Evolutionary conservation across 345 rosid genomes (phyloP).

Genomic region (Eucalyptus guilfoylei): DNA sequence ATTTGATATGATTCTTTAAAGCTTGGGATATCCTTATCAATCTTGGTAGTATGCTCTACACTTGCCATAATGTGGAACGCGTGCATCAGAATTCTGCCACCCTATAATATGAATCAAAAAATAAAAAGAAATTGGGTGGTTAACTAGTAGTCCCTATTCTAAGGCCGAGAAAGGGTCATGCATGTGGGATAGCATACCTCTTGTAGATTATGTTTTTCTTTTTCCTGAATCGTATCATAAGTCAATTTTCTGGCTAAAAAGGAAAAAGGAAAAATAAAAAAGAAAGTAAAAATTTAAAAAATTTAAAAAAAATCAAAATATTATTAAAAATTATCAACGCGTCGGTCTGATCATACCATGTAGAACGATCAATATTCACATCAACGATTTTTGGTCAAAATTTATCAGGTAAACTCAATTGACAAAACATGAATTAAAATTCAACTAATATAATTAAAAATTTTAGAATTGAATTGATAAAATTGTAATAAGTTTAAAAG

Average conservation of each 20-base stretch:
- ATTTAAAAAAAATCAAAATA: too few species aligned
- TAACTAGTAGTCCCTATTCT: rapidly evolving
- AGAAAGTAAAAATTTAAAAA: too few species aligned
- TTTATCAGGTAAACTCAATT: rapidly evolving
- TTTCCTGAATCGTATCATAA: rapidly evolving
- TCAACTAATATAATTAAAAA: too few species aligned
- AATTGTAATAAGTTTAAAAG: too few species aligned
- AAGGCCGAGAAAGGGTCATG: not conserved
- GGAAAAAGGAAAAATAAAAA: too few species aligned
- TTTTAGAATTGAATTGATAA: too few species aligned
- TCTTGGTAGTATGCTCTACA: too few species aligned
- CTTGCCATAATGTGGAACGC: rapidly evolving
- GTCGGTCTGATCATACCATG: rapidly evolving
- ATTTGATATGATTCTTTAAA: not conserved
- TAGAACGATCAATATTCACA: rapidly evolving
- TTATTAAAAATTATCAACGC: too few species aligned
- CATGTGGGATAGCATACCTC: rapidly evolving
- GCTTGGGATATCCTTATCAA: rapidly evolving
- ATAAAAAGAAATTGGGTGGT: too few species aligned
- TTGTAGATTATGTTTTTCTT: rapidly evolving
- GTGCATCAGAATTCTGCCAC: not conserved
- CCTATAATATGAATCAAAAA: not conserved
- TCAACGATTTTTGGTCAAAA: rapidly evolving
- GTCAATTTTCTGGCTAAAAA: not conserved
- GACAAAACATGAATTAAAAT: too few species aligned